Percentiles rank a stretch among this genome's conserved stretches.
phyloP scores from a whole-genome alignment of 768 basidiomycete genomes.

The Mycena maculata region DNA sequence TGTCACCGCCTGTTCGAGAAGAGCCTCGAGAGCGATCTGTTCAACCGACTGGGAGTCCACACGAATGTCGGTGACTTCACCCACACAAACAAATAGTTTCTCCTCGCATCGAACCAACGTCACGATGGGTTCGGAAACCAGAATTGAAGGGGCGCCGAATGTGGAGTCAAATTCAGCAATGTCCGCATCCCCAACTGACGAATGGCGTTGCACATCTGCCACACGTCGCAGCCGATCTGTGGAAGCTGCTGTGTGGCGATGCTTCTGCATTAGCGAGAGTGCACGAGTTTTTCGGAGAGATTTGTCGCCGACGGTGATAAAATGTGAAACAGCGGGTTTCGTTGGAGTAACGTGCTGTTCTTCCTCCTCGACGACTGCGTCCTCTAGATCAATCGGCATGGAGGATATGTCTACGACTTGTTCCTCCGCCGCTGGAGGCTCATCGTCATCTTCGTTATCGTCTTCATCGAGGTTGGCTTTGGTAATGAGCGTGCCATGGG shows the following conservation, averaged over 20 bases:
- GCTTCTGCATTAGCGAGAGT: constrained; percentile 4
- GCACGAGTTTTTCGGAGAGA: background rate
- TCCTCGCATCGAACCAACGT: constrained; percentile 38
- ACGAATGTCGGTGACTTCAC: constrained; percentile 40
- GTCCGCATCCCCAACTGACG: no score
- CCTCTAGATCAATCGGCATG: constrained; percentile 3
- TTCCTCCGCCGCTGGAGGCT: background rate
- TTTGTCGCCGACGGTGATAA: background rate
- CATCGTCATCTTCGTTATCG: background rate
- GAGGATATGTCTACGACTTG: background rate
- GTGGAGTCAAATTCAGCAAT: no score
- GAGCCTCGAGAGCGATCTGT: constrained; percentile 30
- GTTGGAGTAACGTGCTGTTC: background rate
- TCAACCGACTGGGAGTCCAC: constrained; percentile 35
- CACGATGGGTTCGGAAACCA: constrained; percentile 42
- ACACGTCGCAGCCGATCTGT: constrained; percentile 1
- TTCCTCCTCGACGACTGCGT: constrained; percentile 9
- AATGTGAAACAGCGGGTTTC: background rate
- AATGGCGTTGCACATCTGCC: no score
- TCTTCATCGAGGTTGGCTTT: background rate
- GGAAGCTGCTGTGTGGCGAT: background rate
- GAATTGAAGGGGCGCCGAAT: constrained; percentile 16
- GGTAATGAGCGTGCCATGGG: background rate
- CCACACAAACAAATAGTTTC: constrained; percentile 42
- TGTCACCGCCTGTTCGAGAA: constrained; percentile 34